Percentiles rank a stretch among this genome's conserved stretches.
Conservation (phyloP, 805 yeast genomes). For the Dipodascus geniculatus region DNA sequence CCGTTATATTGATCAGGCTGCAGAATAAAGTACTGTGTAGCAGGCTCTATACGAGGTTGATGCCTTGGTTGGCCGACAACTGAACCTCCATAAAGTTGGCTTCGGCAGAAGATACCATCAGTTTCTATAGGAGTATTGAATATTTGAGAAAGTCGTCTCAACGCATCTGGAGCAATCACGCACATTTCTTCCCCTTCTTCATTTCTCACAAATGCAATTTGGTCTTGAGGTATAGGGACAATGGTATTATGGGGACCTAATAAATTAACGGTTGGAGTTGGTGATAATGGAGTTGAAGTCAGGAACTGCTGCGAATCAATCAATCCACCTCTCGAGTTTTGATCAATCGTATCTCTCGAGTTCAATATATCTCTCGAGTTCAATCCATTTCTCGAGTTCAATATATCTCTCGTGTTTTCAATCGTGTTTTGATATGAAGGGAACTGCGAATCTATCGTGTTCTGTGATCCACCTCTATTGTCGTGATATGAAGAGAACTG, state of each 20-base stretch:
- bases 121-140: neutral
- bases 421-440: too few relatives aligned
- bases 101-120: neutral
- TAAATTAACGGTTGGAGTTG: neutral
- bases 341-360: too few relatives aligned
- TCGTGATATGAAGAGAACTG: too few relatives aligned
- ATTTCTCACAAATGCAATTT: neutral
- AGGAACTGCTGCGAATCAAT: neutral
- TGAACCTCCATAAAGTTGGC: neutral
- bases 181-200: neutral
- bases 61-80: neutral
- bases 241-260: neutral
- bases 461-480: too few relatives aligned
- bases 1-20: neutral
- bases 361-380: too few relatives aligned
- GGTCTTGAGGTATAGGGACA: neutral
- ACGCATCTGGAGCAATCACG: neutral
- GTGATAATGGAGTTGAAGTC: neutral
- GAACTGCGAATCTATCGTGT: too few relatives aligned
- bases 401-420: too few relatives aligned
- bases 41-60: neutral
- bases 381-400: too few relatives aligned
- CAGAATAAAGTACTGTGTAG: neutral
- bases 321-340: neutral
- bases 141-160: neutral